Evolutionary conservation across 805 yeast genomes (phyloP).

Genomic region (Schwanniomyces occidentalis): DNA sequence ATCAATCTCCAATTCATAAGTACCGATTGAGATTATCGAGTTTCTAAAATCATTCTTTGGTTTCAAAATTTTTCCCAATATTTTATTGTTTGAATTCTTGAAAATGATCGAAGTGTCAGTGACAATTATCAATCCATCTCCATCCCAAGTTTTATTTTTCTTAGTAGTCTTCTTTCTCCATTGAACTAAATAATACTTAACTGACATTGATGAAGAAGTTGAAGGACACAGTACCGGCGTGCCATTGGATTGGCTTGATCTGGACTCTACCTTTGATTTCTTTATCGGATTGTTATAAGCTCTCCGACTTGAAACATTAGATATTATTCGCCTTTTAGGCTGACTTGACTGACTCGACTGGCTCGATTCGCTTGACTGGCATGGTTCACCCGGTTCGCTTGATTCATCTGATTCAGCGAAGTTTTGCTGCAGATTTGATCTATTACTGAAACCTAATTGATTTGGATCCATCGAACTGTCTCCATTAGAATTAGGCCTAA

Average conservation of each 20-base stretch:
- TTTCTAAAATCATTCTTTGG: constrained; percentile 5
- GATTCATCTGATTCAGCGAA: no score
- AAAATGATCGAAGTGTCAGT: constrained; percentile 26
- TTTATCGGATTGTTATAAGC: no score
- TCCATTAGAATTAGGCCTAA: not conserved
- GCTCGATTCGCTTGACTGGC: not conserved
- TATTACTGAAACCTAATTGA: no score
- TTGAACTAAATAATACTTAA: constrained; percentile 39
- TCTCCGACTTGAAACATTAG: no score
- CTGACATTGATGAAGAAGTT: no score
- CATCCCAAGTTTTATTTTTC: constrained; percentile 93
- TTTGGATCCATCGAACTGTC: no score
- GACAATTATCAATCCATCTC: constrained; percentile 67
- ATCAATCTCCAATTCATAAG: constrained; percentile 64
- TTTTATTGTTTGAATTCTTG: constrained; percentile 24
- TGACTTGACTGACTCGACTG: not conserved
- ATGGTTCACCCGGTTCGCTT: no score
- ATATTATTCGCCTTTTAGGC: no score
- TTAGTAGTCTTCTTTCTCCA: constrained; percentile 73
- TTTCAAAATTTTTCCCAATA: constrained; percentile 23
- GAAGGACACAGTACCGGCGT: no score
- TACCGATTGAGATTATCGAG: constrained; percentile 38
- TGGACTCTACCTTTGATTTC: no score
- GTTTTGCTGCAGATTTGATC: no score
- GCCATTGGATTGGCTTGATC: no score